Evolutionary conservation across 139 green algal species (phyloP), one percentile per base, ranked within the genome.

Genomic region (Tetraselmis striata): DNA sequence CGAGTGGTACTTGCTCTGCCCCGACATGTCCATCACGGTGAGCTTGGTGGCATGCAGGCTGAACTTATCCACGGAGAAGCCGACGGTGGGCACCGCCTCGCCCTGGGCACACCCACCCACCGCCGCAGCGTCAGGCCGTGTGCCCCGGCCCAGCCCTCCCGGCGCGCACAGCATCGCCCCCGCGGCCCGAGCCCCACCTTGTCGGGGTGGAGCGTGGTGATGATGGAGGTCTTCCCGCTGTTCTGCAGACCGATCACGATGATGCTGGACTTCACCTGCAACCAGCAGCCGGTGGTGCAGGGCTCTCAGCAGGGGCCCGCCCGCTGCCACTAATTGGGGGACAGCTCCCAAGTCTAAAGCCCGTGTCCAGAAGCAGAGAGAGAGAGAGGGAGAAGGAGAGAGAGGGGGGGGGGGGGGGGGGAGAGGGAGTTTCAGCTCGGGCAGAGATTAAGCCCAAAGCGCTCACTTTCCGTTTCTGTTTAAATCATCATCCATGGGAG

Each of bases 1-100:
- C 75, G 84, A 58, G 28, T 84, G 84, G 83, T 91, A 91, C 78
- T 83, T 84, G 74, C 75, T 29, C 78, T 88, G 84, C 2, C 88
- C 88, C 23, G 86, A 90, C 88, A 91, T 90, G 80, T 91, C 88
- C 79, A 90, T 82, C 1, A 89, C 84, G 1, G 84, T 89, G 32
- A 91, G 81, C 59, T 84, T 81, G 74, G 67, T 80, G 23, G 80
- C 59, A 26, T 80, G 28, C 59, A 90, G 77, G 22, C 32, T n/a
- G 2, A 90, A 84, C 80, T 83, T 84, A 58, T 91, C 88, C n/a
- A 91, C 84, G 32, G 18, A 80, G 82, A 90, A 90, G 2, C 87
- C 87, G 25, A 88, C 80, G 30, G 87, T 90, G 2, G 87, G 87
- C 58, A 83, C 82, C 29, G 86, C 59, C 23, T 88, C 80, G 25